phyloP scores from a whole-genome alignment of 169 alveolate genomes.

The Cryptosporidium xiaoi region DNA sequence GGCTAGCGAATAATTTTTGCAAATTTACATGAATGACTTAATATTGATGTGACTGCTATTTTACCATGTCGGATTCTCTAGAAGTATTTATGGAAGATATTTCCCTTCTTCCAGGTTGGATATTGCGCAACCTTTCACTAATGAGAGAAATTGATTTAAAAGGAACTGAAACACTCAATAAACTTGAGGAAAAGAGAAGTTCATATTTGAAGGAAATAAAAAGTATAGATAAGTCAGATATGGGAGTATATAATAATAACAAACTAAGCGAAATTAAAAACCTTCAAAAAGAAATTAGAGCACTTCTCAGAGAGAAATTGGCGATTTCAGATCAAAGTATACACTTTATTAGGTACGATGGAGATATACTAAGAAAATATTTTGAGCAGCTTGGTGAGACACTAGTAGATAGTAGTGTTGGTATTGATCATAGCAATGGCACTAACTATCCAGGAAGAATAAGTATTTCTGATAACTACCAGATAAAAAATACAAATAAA shows the following conservation, averaged over 20 bases:
- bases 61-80: conserved; percentile 40
- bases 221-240: neutral
- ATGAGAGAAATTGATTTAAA: conserved; percentile 68
- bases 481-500: conserved; percentile 13
- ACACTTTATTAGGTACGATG: conserved; percentile 72
- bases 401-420: conserved; percentile 7
- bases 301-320: conserved; percentile 34
- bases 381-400: conserved; percentile 59
- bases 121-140: conserved; percentile 58
- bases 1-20: neutral
- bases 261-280: conserved; percentile 30
- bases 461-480: conserved; percentile 8
- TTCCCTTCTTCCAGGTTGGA: conserved; percentile 73
- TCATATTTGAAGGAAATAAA: conserved; percentile 6
- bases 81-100: conserved; percentile 69
- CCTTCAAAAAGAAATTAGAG: conserved; percentile 40
- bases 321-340: conserved; percentile 72
- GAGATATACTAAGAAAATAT: conserved; percentile 55
- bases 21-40: neutral
- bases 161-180: conserved; percentile 30
- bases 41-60: neutral
- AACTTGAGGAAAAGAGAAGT: conserved; percentile 16
- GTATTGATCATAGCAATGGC: neutral
- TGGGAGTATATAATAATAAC: neutral
- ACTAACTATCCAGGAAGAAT: conserved; percentile 48